Conservation (phyloP, 2,329 filamentous ascomycete genomes). For the Beauveria sp. region DNA sequence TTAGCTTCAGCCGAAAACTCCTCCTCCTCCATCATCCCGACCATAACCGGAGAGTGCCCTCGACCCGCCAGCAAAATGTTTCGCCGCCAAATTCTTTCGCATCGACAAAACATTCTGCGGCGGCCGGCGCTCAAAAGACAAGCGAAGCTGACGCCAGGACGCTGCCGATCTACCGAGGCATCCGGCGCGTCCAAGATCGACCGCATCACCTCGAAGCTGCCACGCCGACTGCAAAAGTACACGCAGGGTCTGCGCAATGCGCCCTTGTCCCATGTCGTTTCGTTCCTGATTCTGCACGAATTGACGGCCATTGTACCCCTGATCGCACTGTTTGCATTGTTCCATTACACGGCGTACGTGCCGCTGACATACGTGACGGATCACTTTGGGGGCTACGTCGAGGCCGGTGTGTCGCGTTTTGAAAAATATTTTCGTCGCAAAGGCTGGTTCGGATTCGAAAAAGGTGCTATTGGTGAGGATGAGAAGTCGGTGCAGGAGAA, state of each 20-base stretch:
- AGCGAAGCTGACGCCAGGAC: not conserved
- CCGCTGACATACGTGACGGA: constrained; percentile 48
- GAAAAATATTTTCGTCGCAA: constrained; percentile 70
- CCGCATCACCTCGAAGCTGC: constrained; percentile 47
- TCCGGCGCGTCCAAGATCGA: constrained; percentile 32
- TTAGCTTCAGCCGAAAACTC: not conserved
- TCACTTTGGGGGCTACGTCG: constrained; percentile 43
- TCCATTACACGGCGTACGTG: constrained; percentile 73
- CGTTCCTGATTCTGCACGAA: constrained; percentile 88
- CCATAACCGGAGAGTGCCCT: not conserved
- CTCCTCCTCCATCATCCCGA: not conserved
- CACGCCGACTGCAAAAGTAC: constrained; percentile 60
- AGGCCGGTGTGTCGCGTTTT: constrained; percentile 63
- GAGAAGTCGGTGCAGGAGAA: not conserved
- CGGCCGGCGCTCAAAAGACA: not conserved
- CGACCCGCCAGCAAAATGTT: constrained; percentile 18
- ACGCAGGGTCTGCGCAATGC: constrained; percentile 63
- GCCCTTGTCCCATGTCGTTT: constrained; percentile 72
- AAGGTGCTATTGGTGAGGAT: constrained; percentile 19
- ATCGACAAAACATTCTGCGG: constrained; percentile 17
- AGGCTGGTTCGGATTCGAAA: constrained; percentile 66
- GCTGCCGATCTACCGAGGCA: constrained; percentile 18
- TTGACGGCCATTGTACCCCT: constrained; percentile 79
- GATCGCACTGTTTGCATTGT: constrained; percentile 62
- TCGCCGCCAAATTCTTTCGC: constrained; percentile 15